Evolutionary conservation across 1,139 yeast genomes (phyloP).

Genomic region (Suzukiozyma palmioleophila): DNA sequence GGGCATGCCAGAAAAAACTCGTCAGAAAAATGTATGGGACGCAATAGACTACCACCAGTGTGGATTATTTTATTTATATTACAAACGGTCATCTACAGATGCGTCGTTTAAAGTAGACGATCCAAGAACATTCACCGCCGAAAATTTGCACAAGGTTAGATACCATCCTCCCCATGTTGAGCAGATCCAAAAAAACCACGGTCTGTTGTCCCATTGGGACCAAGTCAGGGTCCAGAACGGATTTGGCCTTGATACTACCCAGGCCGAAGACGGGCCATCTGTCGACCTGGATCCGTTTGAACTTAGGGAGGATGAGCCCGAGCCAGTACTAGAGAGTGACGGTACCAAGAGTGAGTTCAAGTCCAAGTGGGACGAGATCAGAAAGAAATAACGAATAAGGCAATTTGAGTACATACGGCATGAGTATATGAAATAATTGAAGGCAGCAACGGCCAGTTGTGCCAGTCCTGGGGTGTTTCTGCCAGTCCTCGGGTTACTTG

Average conservation of each 20-base stretch:
- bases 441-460: too few species aligned
- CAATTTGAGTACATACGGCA: too few species aligned
- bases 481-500: too few species aligned
- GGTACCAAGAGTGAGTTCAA: background rate
- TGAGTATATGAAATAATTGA: too few species aligned
- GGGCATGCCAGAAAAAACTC: conserved; percentile 5
- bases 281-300: background rate
- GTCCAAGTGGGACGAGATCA: conserved; percentile 14
- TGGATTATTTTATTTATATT: conserved; percentile 34
- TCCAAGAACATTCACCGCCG: conserved; percentile 28
- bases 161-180: conserved; percentile 18
- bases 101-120: conserved; percentile 33
- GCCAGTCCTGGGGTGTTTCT: too few species aligned
- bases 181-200: conserved; percentile 4
- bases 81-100: conserved; percentile 28
- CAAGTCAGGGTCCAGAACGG: conserved; percentile 29
- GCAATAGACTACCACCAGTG: conserved; percentile 35
- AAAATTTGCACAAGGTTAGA: conserved; percentile 23
- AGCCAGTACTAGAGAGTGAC: background rate
- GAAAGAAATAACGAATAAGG: conserved; percentile 1
- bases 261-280: background rate
- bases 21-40: conserved; percentile 33
- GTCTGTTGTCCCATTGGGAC: conserved; percentile 27
- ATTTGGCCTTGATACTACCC: conserved; percentile 8
- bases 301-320: too few species aligned